Evolutionary conservation across 2,329 filamentous ascomycete genomes (phyloP), one percentile per base, ranked within the genome.

Genomic region (Colletotrichum falcatum): DNA sequence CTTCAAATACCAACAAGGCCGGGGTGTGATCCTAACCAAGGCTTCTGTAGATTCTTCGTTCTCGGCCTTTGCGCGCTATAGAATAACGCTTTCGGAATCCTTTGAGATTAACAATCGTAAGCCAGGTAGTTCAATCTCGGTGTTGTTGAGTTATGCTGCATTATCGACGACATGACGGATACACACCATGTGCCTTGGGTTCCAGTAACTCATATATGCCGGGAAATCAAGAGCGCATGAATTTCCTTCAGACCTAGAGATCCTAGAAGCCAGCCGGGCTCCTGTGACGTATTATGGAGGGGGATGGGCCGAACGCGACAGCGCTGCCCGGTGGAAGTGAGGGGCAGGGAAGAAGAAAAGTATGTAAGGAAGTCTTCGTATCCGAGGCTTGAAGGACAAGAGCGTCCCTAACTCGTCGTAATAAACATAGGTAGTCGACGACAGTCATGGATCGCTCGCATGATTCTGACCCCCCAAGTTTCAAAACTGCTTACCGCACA

Each of bases 391-490:
- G 18, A 26, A 20, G 23, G 23, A 14, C 48, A 11, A 33, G 56
- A 30, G 23, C 18, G 18, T 39, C 49, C 33, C 61, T 39, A 37
- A 58, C 51, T 56, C 46, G 49, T 9, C 49, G 28, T 51, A 33
- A 51, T 35, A 35, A 28, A 39, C 20, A 23, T 46, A 23, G 23
- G 20, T 46, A 23, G 23, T 39, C 4, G 42, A 37, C 49, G 46
- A 39, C 53, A 33, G 48, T 46, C 35, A 23, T 33, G 28, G 56
- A 8, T 3, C 28, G n/a, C 55, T 39, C 35, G 63, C 67, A 66
- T 62, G 44, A 70, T 58, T 42, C 42, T 63, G 49, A 42, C 49
- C 33, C n/a, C 63, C 42, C 51, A 58, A 58, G 67, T 70, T 70
- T 70, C 67, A 66, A 51, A 26, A 14, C 5, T n/a, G 18, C 18